phyloP scores from a whole-genome alignment of 1,284 basidiomycete species.

The Leccinum brunneo-olivaceum region DNA sequence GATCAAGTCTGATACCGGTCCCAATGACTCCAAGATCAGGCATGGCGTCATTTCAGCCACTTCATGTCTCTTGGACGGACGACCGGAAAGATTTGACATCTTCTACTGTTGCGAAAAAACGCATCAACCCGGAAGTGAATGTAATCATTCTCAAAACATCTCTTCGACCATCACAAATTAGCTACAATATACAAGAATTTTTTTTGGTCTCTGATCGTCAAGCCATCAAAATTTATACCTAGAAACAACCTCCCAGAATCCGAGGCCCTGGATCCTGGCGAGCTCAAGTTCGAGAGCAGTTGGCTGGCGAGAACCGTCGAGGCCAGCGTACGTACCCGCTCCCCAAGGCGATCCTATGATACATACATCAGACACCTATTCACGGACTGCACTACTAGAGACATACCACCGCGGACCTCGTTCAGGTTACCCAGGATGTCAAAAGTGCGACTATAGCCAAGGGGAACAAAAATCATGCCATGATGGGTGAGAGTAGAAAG shows the following conservation, averaged over 20 bases:
- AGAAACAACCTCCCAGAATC: slow-evolving; percentile 27
- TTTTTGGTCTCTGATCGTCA: no score
- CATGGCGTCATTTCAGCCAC: no score
- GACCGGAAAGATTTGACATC: not conserved
- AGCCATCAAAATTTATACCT: slow-evolving; percentile 6
- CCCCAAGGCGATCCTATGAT: slow-evolving; percentile 36
- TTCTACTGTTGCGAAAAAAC: not conserved
- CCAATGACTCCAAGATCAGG: no score
- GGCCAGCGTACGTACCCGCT: slow-evolving; percentile 42
- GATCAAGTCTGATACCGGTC: no score
- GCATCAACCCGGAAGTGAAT: not conserved
- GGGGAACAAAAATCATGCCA: slow-evolving; percentile 46
- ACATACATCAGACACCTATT: not conserved
- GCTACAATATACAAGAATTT: not conserved
- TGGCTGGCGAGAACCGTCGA: slow-evolving; percentile 42
- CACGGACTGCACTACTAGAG: not conserved
- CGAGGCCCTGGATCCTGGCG: slow-evolving; percentile 39
- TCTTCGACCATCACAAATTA: not conserved
- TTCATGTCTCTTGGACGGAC: no score
- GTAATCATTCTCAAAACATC: not conserved
- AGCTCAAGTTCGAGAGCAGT: slow-evolving; percentile 40
- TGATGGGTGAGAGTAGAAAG: slow-evolving; percentile 53
- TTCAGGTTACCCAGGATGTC: slow-evolving; percentile 34
- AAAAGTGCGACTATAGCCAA: slow-evolving; percentile 40
- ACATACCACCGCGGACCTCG: slow-evolving; percentile 39